Percentiles rank a stretch among this genome's conserved stretches.
These are phyloP conservation scores for Trametes pubescens DNA, from an alignment of 1,284 basidiomycete species.

Conservation along the genomic window DNA sequence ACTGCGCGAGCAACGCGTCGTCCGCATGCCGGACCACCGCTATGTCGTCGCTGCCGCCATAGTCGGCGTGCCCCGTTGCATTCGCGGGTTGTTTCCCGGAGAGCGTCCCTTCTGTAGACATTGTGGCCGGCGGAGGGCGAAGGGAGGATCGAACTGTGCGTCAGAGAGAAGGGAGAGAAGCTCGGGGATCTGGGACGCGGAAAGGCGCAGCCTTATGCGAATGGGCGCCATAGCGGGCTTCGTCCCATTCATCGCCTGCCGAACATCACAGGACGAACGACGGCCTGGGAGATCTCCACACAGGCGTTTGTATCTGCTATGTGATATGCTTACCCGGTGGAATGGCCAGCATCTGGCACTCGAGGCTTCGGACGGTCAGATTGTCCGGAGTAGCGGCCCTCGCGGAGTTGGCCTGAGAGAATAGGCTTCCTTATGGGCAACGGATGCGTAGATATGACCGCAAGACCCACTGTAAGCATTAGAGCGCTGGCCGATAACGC, in stretches of 20 bases:
- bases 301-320: constrained; percentile 7
- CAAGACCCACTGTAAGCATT: constrained; percentile 4
- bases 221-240: constrained; percentile 3
- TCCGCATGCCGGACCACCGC: constrained; percentile 53
- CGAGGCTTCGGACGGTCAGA: neutral
- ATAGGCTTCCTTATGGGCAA: neutral
- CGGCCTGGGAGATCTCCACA: constrained; percentile 12
- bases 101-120: constrained; percentile 10
- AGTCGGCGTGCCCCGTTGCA: constrained; percentile 23
- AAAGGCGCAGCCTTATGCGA: constrained; percentile 14
- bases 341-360: neutral
- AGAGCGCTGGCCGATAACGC: constrained; percentile 17
- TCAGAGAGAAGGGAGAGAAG: constrained; percentile 17
- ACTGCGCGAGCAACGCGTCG: constrained; percentile 63
- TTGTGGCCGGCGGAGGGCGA: neutral
- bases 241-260: constrained; percentile 4
- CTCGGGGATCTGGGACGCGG: constrained; percentile 1
- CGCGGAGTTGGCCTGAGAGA: constrained; percentile 3
- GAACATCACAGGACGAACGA: constrained; percentile 7
- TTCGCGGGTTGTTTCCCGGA: constrained; percentile 2
- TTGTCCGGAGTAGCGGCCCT: neutral
- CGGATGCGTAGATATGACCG: neutral
- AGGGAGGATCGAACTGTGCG: neutral
- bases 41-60: constrained; percentile 22
- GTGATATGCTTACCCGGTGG: neutral